Evolutionary conservation across 1,284 basidiomycete species (phyloP).

Genomic region (Uromyces viciae-fabae): DNA sequence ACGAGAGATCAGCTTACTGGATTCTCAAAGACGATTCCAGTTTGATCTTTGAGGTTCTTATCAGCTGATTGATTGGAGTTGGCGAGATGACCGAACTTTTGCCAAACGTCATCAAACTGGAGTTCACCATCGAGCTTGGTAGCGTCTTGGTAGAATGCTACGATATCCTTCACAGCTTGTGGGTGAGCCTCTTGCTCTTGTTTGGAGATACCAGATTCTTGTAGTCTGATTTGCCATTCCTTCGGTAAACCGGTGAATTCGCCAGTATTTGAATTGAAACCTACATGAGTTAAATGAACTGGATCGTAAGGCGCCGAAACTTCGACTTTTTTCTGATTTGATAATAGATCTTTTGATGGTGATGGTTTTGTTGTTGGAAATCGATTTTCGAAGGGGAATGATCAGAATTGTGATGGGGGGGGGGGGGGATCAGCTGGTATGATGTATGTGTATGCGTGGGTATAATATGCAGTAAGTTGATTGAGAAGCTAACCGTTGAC

Average conservation of each 20-base stretch:
- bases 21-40: conserved; percentile 37
- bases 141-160: conserved; percentile 86
- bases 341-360: conserved; percentile 77
- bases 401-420: not conserved
- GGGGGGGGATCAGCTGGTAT: not conserved
- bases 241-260: conserved; percentile 88
- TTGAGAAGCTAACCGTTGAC: conserved; percentile 51
- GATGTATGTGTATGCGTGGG: not conserved
- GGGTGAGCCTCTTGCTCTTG: conserved; percentile 96
- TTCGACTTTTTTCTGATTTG: conserved; percentile 74
- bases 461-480: too few relatives aligned
- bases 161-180: conserved; percentile 96
- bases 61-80: conserved; percentile 46
- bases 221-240: conserved; percentile 96
- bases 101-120: conserved; percentile 53
- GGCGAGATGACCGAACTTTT: conserved; percentile 51
- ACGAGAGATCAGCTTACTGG: conserved; percentile 29
- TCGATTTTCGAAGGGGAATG: too few relatives aligned
- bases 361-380: too few relatives aligned
- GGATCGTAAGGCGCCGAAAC: conserved; percentile 97
- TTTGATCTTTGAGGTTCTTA: not conserved
- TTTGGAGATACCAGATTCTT: conserved; percentile 91
- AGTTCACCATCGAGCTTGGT: conserved; percentile 53
- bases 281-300: conserved; percentile 98
- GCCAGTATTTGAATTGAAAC: conserved; percentile 96